Evolutionary conservation across 768 basidiomycete species (phyloP).

Genomic region (Phylloporus rhodoxanthus): DNA sequence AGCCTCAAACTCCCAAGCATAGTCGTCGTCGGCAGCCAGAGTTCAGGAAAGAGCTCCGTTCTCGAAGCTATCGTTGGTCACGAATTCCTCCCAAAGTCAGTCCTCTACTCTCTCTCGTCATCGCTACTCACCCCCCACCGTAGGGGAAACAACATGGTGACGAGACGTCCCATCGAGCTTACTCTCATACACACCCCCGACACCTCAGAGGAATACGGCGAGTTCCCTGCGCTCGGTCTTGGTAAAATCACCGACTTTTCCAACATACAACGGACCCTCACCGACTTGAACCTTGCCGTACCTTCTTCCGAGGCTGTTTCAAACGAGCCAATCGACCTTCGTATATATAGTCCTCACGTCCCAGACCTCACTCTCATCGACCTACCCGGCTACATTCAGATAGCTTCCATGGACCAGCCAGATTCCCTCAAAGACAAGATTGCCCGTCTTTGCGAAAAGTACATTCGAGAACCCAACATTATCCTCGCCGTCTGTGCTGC

Average conservation of each 20-base stretch:
- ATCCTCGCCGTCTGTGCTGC: constrained; percentile 98
- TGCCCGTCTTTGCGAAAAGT: constrained; percentile 81
- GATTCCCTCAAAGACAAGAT: constrained; percentile 94
- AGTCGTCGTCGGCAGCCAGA: constrained; percentile 97
- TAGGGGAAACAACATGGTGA: constrained; percentile 99
- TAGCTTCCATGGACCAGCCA: constrained; percentile 92
- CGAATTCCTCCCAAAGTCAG: constrained; percentile 96
- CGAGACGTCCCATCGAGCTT: constrained; percentile 94
- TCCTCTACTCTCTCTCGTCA: constrained; percentile 9
- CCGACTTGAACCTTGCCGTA: constrained; percentile 92
- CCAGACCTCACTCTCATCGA: constrained; percentile 98
- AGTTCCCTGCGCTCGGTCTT: constrained; percentile 86
- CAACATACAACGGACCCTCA: constrained; percentile 87
- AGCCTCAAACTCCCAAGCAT: constrained; percentile 93
- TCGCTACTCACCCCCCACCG: not conserved
- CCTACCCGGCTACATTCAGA: constrained; percentile 95
- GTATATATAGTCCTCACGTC: constrained; percentile 92
- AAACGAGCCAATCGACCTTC: constrained; percentile 91
- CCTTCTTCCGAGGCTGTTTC: constrained; percentile 88
- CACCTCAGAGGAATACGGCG: constrained; percentile 74
- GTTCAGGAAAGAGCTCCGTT: constrained; percentile 96
- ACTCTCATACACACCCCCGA: constrained; percentile 90
- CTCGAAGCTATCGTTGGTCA: constrained; percentile 96
- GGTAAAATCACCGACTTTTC: constrained; percentile 88
- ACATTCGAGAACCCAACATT: constrained; percentile 99